Conservation (phyloP, 2,329 filamentous ascomycete genomes). For the Lachnellula occidentalis region DNA sequence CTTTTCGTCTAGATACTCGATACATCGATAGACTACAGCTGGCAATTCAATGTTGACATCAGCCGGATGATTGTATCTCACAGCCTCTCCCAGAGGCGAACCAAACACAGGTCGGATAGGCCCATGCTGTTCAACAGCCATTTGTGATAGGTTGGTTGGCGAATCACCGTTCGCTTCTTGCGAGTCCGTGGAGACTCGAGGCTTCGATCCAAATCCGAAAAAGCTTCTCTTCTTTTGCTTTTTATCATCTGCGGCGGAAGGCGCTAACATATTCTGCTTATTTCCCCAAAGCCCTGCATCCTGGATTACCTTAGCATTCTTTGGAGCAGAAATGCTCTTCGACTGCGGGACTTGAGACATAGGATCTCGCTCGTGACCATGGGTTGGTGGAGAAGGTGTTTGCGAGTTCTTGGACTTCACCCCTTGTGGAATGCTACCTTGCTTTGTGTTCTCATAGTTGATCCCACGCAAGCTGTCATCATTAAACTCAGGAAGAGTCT, state of each 20-base stretch:
- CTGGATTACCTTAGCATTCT: slow-evolving; percentile 77
- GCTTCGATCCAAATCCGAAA: slow-evolving; percentile 62
- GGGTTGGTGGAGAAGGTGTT: slow-evolving; percentile 28
- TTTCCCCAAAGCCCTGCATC: slow-evolving; percentile 84
- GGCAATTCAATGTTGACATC: slow-evolving; percentile 74
- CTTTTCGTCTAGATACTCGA: slow-evolving; percentile 84
- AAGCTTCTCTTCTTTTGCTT: slow-evolving; percentile 74
- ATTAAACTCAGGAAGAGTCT: slow-evolving; percentile 33
- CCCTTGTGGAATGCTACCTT: slow-evolving; percentile 30
- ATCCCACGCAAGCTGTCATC: slow-evolving; percentile 33
- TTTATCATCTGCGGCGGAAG: slow-evolving; percentile 63
- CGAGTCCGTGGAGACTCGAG: slow-evolving; percentile 52
- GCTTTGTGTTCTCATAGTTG: slow-evolving; percentile 34
- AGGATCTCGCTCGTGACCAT: slow-evolving; percentile 27
- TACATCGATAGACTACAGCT: slow-evolving; percentile 89
- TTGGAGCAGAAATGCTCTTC: slow-evolving; percentile 74
- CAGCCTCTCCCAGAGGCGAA: slow-evolving; percentile 77
- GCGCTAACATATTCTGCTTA: slow-evolving; percentile 50
- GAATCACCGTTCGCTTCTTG: slow-evolving; percentile 51
- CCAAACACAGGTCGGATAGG: slow-evolving; percentile 74
- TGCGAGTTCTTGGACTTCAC: slow-evolving; percentile 27
- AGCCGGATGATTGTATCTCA: slow-evolving; percentile 68
- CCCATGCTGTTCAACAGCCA: slow-evolving; percentile 42
- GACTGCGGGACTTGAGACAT: slow-evolving; percentile 26
- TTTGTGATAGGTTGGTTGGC: slow-evolving; percentile 38